Base-by-base conservation (phyloP, 2,329 filamentous ascomycete species). In the Plectosphaerella cucumerina region DNA sequence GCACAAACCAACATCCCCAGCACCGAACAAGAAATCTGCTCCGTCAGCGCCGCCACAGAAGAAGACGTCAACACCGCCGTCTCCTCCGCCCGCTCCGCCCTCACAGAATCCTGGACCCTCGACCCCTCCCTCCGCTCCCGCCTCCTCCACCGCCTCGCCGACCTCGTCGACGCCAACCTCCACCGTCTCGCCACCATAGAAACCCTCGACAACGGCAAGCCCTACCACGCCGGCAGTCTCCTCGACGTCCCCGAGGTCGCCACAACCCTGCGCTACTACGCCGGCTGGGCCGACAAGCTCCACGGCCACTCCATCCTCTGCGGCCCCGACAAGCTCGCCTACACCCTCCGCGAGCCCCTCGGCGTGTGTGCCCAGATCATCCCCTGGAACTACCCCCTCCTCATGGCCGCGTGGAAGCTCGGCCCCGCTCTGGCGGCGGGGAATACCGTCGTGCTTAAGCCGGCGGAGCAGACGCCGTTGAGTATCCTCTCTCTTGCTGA, bases 191-290 rank as follows among this genome's bases (percentile, higher is more conserved):
- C 73, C 34, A 70, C 73, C 12, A 71, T 78, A 44, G 88, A 94
- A 70, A 86, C 87, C 1, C 86, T 89, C 77, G 88, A 94, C 66
- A 92, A 90, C 61, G 89, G 87, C 64, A 91, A 93, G 67, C 85
- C 87, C 4, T 89, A 88, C 66, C 69, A 73, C 3, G 80, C 84
- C 15, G 79, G 86, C 1, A 69, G 85, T n/a, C 75, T 73, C 41
- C 82, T 83, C 48, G 86, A 90, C 64, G 67, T 91, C 9, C 61
- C 66, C 20, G 71, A 76, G 51, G 65, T 73, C 23, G 58, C 68
- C 26, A 65, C 67, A 22, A 67, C 86, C 12, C 71, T 85, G 49
- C 84, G 83, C 59, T 93, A 93, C 70, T 93, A 92, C 61, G 88
- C 84, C 42, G 89, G 89, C 50, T 92, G 81, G 65, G 85, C 87